phyloP scores from a whole-genome alignment of 106 monocot genomes.

The Apostasia shenzhenica region DNA sequence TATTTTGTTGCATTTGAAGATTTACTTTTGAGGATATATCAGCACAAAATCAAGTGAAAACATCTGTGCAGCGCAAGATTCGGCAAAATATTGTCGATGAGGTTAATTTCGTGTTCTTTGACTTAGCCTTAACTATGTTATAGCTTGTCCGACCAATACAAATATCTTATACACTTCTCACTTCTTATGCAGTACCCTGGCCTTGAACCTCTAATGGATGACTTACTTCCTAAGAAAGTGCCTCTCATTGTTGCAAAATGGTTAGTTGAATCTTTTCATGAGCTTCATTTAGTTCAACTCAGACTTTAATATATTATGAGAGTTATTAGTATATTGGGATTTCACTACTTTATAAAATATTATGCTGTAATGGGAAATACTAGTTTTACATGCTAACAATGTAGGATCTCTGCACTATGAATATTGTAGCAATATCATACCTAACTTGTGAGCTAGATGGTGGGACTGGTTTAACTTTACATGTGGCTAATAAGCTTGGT shows the following conservation, averaged over 20 bases:
- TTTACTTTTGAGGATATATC: constrained; percentile 60
- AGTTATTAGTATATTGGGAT: no score
- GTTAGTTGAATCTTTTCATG: constrained; percentile 33
- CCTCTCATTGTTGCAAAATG: constrained; percentile 93
- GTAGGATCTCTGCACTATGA: no score
- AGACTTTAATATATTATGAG: no score
- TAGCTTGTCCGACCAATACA: not conserved
- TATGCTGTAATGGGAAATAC: no score
- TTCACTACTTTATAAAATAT: no score
- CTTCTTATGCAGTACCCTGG: constrained; percentile 69
- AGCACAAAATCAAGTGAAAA: constrained; percentile 66
- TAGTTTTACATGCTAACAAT: no score
- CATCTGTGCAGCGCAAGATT: constrained; percentile 53
- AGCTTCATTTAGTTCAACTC: no score
- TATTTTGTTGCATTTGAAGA: constrained; percentile 14
- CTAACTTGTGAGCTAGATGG: no score
- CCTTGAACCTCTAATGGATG: constrained; percentile 80
- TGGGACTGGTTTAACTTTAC: no score
- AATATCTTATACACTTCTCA: not conserved
- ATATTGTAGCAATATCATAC: no score
- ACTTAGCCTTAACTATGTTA: not conserved
- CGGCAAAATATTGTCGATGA: constrained; percentile 57
- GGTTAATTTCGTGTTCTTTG: constrained; percentile 12
- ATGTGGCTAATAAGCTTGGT: no score
- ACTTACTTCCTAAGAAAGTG: constrained; percentile 85